Base-by-base conservation (phyloP, 441 rosid species). In the Aleurites moluccanus region DNA sequence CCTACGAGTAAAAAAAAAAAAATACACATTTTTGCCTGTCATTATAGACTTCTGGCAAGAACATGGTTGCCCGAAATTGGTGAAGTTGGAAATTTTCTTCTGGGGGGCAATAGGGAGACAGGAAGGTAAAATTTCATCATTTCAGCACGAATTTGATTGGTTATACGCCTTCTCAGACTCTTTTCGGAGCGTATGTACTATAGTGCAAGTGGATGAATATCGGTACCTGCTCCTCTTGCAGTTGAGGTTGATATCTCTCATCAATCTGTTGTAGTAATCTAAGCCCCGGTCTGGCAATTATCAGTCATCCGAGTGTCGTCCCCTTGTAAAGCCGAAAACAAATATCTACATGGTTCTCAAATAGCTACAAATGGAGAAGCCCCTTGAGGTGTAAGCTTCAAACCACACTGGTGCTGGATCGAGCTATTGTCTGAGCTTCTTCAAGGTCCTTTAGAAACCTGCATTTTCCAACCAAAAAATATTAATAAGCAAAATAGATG, bases 361-460 rank as follows among this genome's bases (percentile, higher is more conserved):
- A 53, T 64, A 67, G 63, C 70, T 40, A 30, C 65, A 11, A n/a
- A 3, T 53, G 73, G 20, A 9, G 7, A n/a, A n/a, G n/a, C n/a
- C n/a, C n/a, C n/a, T n/a, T n/a, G n/a, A n/a, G 64, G 73, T 68
- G 69, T 6, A 45, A 64, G 68, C 75, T 83, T 89, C 85, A 92
- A 76, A 90, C 86, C 62, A 85, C 80, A 68, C 67, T 87, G 78
- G 83, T 70, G 83, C 89, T 92, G 78, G 89, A 83, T 68, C 87
- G 89, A 72, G 92, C 83, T 76, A 90, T 82, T 81, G 92, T 86
- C 76, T 93, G 98, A 59, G 97, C 98, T 79, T 91, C 98, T 84
- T 91, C 99, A 33, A 93, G 85, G 83, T 95, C 96, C 86, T 87
- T 95, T 68, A 95, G 79, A 80, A 93, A 91, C 82, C 99, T 95